phyloP scores from a whole-genome alignment of 306 rosid species.

The Malus sylvestris region DNA sequence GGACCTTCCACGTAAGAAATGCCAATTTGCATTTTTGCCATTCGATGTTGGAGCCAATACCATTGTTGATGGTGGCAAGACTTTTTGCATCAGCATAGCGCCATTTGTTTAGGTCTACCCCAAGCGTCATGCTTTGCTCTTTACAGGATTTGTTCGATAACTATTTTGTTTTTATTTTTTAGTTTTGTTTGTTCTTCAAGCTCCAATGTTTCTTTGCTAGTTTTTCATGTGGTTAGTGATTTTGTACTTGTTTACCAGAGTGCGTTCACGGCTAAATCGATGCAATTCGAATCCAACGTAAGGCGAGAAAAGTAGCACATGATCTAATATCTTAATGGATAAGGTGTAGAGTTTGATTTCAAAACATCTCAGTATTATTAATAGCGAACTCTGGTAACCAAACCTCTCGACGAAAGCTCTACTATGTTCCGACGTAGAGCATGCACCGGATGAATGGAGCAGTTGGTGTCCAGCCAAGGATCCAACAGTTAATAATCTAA shows the following conservation, averaged over 20 bases:
- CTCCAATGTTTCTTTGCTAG: neutral
- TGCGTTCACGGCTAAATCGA: neutral
- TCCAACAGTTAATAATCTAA: neutral
- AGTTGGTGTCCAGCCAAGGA: neutral
- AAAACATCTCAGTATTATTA: neutral
- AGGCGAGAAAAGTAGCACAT: neutral
- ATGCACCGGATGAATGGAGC: no score
- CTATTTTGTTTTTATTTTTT: neutral
- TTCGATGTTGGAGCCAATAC: conserved; percentile 10
- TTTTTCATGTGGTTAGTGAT: neutral
- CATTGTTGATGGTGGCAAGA: conserved; percentile 21
- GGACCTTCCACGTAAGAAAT: conserved; percentile 26
- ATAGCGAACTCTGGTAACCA: no score
- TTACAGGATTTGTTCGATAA: neutral
- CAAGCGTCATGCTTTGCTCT: conserved; percentile 23
- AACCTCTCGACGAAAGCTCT: neutral
- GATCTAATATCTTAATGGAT: no score
- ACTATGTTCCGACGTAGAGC: no score
- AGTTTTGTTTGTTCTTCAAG: neutral
- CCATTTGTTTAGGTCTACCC: conserved; percentile 1
- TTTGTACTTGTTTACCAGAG: no score
- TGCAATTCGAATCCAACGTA: neutral
- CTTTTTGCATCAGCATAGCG: conserved; percentile 20
- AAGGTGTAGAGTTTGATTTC: no score
- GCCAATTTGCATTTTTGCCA: conserved; percentile 2